Base-by-base conservation (phyloP, 495 filamentous ascomycete species). In the Pseudoneurospora amorphoporcata region DNA sequence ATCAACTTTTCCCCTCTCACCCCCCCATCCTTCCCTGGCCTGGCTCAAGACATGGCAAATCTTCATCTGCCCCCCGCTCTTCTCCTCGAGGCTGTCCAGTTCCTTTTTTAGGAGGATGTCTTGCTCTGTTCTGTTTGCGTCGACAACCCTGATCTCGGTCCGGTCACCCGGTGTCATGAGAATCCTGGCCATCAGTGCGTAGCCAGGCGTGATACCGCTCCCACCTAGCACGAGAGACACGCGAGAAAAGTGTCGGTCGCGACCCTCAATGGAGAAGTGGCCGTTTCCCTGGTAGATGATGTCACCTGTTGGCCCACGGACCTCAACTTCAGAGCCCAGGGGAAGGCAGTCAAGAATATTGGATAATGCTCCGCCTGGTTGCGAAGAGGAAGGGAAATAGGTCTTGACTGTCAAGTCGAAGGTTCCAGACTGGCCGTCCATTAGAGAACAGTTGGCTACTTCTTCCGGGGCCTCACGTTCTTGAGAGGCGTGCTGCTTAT, bases 341-440 rank as follows among this genome's bases (percentile, higher is more conserved):
- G 53, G 29, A 65, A 65, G 53, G 32, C 53, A 65, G 29, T 65
- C 53, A 8, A 65, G 53, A 1, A 65, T 65, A 17, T 35, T 35
- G 12, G 53, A 65, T 17, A 73, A 8, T 53, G 72, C 69, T 29
- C 72, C 72, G 39, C 72, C 72, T 12, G 72, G 72, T 14, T 74
- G 72, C n/a, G n/a, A 17, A 8, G 12, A 4, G 19, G 58, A 68
- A 0, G 72, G 72, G 61, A 74, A 74, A 35, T 74, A 74, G 43
- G 70, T 74, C 35, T 74, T 74, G 1, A 72, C 40, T 2, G 72
- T 72, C 14, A 74, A 69, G 58, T 74, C 70, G 43, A 74, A 69
- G 16, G 70, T 72, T 61, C 29, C 16, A 16, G 53, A 40, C 16
- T 45, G 14, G 6, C 53, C 10, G 35, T n/a, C 53, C 32, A 38